Conservation (phyloP, 2,329 filamentous ascomycete species). For the Pseudogymnoascus verrucosus region DNA sequence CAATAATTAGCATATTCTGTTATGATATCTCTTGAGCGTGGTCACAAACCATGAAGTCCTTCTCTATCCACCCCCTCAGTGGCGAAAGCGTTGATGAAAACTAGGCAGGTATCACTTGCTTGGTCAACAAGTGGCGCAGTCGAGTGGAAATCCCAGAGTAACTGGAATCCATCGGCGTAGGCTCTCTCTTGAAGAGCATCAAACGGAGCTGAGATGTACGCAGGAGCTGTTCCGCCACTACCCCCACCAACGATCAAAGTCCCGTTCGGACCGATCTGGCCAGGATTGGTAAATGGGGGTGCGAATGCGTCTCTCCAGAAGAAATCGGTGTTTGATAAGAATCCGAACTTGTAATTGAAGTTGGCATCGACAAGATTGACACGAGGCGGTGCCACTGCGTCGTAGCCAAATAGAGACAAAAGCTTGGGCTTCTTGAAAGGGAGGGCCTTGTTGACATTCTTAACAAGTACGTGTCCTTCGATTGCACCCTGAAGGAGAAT, state of each 20-base stretch:
- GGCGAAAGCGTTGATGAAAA: slow-evolving; percentile 60
- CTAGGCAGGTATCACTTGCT: slow-evolving; percentile 55
- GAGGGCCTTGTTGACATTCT: slow-evolving; percentile 50
- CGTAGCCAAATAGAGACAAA: slow-evolving; percentile 56
- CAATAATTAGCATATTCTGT: neutral
- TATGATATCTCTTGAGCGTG: neutral
- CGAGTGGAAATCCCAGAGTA: slow-evolving; percentile 52
- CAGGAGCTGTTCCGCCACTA: slow-evolving; percentile 40
- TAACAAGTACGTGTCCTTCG: slow-evolving; percentile 60
- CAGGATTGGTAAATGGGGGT: neutral
- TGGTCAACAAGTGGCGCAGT: slow-evolving; percentile 40
- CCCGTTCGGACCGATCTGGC: slow-evolving; percentile 39
- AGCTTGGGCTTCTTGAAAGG: slow-evolving; percentile 46
- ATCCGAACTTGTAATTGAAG: slow-evolving; percentile 48
- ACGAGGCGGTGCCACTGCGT: slow-evolving; percentile 29
- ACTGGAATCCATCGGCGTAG: slow-evolving; percentile 45
- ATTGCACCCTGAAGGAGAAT: slow-evolving; percentile 49
- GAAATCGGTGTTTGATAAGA: slow-evolving; percentile 38
- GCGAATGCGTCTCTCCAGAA: slow-evolving; percentile 45
- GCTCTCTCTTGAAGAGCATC: slow-evolving; percentile 46
- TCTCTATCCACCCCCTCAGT: slow-evolving; percentile 63
- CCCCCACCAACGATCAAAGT: slow-evolving; percentile 40
- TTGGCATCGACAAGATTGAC: slow-evolving; percentile 42
- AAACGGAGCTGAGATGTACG: slow-evolving; percentile 44
- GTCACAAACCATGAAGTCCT: slow-evolving; percentile 39